Evolutionary conservation across 2,329 filamentous ascomycete species (phyloP).

Genomic region (Fusarium subtropicale): DNA sequence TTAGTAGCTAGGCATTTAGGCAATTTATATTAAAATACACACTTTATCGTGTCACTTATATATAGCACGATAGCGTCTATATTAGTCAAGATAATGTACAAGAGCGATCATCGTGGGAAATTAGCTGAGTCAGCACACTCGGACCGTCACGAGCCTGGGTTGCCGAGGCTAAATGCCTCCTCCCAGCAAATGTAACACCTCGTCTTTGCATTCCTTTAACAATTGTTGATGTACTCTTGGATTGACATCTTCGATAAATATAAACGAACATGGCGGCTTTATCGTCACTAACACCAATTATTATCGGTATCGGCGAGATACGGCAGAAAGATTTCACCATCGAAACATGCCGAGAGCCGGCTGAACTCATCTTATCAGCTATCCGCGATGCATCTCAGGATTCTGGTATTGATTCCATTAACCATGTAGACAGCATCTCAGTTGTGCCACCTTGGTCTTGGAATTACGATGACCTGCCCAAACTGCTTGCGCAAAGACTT

Average conservation of each 20-base stretch:
- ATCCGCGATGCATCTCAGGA: conserved; percentile 65
- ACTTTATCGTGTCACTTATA: too few relatives aligned
- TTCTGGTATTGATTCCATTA: conserved; percentile 40
- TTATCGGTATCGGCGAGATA: conserved; percentile 72
- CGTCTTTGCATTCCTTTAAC: too few relatives aligned
- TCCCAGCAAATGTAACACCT: not conserved
- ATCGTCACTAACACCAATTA: conserved; percentile 57
- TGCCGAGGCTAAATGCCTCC: not conserved
- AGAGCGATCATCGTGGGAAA: too few relatives aligned
- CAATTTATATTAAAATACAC: too few relatives aligned
- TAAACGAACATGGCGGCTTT: not conserved
- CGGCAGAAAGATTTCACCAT: conserved; percentile 64
- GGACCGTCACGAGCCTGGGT: not conserved
- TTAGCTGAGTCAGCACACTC: not conserved
- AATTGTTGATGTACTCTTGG: too few relatives aligned
- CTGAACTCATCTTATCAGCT: conserved; percentile 68
- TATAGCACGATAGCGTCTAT: too few relatives aligned
- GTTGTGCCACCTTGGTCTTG: conserved; percentile 75
- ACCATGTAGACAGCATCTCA: conserved; percentile 64
- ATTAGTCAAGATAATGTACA: too few relatives aligned
- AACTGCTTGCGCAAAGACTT: conserved; percentile 62
- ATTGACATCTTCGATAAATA: not conserved
- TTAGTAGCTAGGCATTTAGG: too few relatives aligned
- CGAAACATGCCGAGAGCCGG: conserved; percentile 67
- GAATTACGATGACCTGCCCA: conserved; percentile 70